A percentile compares a stretch with the other conserved stretches of the same genome.
Evolutionary conservation across 2,329 filamentous ascomycete species (phyloP).

Genomic region (Triangularia verruculosa): DNA sequence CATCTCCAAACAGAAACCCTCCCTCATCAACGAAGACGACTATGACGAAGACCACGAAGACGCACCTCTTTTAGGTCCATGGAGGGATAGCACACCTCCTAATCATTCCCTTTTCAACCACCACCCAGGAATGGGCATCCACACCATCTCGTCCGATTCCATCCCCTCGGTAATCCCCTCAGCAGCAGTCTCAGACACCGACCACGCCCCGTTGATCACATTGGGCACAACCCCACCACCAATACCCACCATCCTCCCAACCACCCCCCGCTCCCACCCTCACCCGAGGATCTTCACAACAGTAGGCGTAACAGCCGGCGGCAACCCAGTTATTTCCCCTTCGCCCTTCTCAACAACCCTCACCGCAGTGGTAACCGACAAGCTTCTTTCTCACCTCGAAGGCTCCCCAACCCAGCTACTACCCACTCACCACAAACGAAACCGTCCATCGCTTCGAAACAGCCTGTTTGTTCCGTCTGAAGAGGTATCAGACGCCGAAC

Average conservation of each 20-base stretch:
- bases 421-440: slow-evolving; percentile 38
- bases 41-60: slow-evolving; percentile 20
- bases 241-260: neutral
- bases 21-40: slow-evolving; percentile 9
- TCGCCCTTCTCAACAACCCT: slow-evolving; percentile 60
- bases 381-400: slow-evolving; percentile 47
- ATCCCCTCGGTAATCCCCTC: slow-evolving; percentile 18
- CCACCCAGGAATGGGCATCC: slow-evolving; percentile 19
- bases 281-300: slow-evolving; percentile 21
- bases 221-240: slow-evolving; percentile 16
- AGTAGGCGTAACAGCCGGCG: slow-evolving; percentile 31
- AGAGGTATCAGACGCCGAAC: slow-evolving; percentile 14
- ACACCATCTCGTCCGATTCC: slow-evolving; percentile 31
- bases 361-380: slow-evolving; percentile 56
- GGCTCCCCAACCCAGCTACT: slow-evolving; percentile 37
- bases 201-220: neutral
- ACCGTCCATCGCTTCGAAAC: slow-evolving; percentile 50
- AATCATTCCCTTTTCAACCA: slow-evolving; percentile 5
- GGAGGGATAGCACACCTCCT: slow-evolving; percentile 34
- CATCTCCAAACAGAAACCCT: slow-evolving; percentile 33
- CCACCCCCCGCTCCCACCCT: slow-evolving; percentile 9
- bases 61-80: slow-evolving; percentile 42
- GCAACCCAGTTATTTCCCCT: slow-evolving; percentile 54
- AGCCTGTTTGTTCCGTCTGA: slow-evolving; percentile 37
- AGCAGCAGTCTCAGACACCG: slow-evolving; percentile 1